Percentiles rank a stretch among this genome's conserved stretches.
phyloP scores from a whole-genome alignment of 2,329 filamentous ascomycete species.

The Hymenoscyphus albidus region DNA sequence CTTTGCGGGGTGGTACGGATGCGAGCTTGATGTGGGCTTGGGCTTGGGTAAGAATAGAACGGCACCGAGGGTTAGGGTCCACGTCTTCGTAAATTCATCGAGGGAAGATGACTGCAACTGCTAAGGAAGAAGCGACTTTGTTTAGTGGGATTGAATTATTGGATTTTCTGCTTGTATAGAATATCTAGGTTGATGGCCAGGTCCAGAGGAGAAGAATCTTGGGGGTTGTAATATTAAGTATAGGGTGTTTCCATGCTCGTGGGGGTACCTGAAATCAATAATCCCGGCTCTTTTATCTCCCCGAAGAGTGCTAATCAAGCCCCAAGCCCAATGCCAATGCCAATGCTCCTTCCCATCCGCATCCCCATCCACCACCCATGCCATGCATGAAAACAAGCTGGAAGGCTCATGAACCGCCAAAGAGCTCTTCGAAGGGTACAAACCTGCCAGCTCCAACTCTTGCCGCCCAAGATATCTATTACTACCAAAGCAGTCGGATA shows the following conservation, averaged over 20 bases:
- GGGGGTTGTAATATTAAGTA: not conserved
- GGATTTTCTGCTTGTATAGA: not conserved
- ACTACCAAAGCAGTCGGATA: not conserved
- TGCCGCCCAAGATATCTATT: too few relatives aligned
- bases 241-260: not conserved
- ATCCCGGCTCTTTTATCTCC: not conserved
- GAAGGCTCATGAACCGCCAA: not conserved
- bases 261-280: not conserved
- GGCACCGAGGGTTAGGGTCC: not conserved
- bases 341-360: not conserved
- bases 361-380: not conserved
- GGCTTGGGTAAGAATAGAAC: not conserved
- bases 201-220: not conserved
- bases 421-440: not conserved
- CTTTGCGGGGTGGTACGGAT: not conserved
- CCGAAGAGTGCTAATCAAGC: conserved; percentile 1
- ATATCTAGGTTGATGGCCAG: not conserved
- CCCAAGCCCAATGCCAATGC: too few relatives aligned
- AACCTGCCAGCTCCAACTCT: not conserved
- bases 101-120: not conserved
- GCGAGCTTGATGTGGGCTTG: not conserved
- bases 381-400: not conserved
- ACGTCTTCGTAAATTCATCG: not conserved
- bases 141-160: not conserved
- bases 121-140: not conserved